Percentiles rank a stretch among this genome's conserved stretches.
Evolutionary conservation across 257 asterid genomes (phyloP).

Genomic region (Thymus mandschuricus): DNA sequence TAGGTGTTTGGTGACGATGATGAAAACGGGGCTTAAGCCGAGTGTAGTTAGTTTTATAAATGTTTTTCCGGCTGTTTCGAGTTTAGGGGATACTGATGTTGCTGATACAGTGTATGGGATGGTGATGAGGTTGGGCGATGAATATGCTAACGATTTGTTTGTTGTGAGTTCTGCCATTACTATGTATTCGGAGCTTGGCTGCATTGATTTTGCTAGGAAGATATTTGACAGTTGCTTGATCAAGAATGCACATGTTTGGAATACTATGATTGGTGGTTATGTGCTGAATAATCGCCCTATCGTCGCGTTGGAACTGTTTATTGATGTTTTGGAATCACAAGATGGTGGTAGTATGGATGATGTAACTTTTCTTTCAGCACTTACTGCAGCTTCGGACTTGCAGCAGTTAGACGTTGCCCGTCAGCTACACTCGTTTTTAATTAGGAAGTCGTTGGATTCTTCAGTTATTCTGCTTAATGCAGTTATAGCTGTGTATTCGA

Average conservation of each 20-base stretch:
- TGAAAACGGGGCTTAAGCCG: conserved; percentile 55
- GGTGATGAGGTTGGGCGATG: conserved; percentile 52
- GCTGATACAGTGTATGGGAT: conserved; percentile 64
- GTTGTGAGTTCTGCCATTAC: conserved; percentile 78
- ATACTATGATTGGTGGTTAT: conserved; percentile 69
- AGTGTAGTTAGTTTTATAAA: conserved; percentile 67
- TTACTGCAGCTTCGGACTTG: conserved; percentile 70
- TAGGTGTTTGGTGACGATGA: conserved; percentile 58
- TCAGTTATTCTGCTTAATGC: conserved; percentile 56
- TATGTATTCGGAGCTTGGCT: conserved; percentile 72
- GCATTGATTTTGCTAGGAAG: conserved; percentile 52
- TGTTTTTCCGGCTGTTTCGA: conserved; percentile 60
- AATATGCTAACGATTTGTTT: conserved; percentile 55
- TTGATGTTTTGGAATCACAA: conserved; percentile 48
- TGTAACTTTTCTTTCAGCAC: conserved; percentile 65
- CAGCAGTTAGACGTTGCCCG: conserved; percentile 51
- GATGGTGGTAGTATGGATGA: conserved; percentile 51
- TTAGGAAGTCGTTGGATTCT: conserved; percentile 52
- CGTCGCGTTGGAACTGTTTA: conserved; percentile 58
- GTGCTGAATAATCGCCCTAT: conserved; percentile 54
- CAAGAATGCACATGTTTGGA: conserved; percentile 75
- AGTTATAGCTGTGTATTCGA: conserved; percentile 61
- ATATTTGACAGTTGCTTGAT: conserved; percentile 60
- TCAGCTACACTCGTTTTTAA: conserved; percentile 64
- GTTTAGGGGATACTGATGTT: conserved; percentile 42